phyloP scores from a whole-genome alignment of 2,329 filamentous ascomycete species.

The Fusarium pseudograminearum region DNA sequence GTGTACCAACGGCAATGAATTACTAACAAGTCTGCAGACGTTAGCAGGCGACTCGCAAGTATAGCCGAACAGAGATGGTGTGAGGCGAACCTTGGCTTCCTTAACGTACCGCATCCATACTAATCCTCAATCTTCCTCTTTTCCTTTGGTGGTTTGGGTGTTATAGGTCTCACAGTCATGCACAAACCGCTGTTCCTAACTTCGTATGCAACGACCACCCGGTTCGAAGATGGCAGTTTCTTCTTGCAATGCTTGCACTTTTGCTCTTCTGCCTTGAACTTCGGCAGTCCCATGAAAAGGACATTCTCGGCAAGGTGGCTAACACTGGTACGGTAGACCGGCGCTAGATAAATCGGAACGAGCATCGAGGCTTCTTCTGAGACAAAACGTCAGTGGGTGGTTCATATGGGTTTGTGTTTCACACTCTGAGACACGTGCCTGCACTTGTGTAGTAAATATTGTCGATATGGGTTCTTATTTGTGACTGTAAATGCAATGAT shows the following conservation, averaged over 20 bases:
- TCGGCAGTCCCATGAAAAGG: constrained; percentile 30
- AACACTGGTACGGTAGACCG: not conserved
- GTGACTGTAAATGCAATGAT: not conserved
- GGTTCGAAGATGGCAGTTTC: not conserved
- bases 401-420: not conserved
- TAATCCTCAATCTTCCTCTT: constrained; percentile 8
- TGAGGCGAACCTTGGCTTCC: not conserved
- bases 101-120: not conserved
- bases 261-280: constrained; percentile 1
- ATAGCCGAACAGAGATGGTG: not conserved
- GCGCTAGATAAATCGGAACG: not conserved
- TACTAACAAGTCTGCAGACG: not conserved
- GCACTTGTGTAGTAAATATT: constrained; percentile 1
- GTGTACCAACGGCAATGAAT: not conserved
- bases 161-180: constrained; percentile 19
- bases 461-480: not conserved
- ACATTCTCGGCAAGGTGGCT: constrained; percentile 19
- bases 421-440: not conserved
- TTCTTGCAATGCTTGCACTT: constrained; percentile 16
- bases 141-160: constrained; percentile 7
- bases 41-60: not conserved
- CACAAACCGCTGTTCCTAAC: not conserved
- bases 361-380: constrained; percentile 1
- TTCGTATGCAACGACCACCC: constrained; percentile 12
- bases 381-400: not conserved